Evolutionary conservation across 73 alveolate genomes (phyloP).

Genomic region (Paramecium sexaurelia): DNA sequence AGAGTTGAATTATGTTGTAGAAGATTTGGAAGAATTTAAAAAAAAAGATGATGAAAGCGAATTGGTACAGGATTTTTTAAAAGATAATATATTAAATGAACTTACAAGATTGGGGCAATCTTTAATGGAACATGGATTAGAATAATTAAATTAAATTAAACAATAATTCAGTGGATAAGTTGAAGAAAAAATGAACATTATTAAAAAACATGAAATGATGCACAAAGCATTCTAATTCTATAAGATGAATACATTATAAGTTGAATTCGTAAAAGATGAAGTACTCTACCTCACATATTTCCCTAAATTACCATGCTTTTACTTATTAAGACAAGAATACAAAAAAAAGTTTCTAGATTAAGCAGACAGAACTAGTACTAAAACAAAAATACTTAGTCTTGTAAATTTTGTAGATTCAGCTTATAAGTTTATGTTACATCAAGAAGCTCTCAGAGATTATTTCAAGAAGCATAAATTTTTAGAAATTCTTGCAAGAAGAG

Average conservation of each 20-base stretch:
- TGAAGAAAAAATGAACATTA: conserved; percentile 19
- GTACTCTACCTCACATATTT: neutral
- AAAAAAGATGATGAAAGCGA: neutral
- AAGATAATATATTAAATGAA: conserved; percentile 20
- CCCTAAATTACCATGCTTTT: conserved; percentile 22
- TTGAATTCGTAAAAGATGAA: conserved; percentile 41
- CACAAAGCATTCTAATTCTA: conserved; percentile 11
- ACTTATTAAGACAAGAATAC: neutral
- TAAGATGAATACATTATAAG: conserved; percentile 4
- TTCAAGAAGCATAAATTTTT: conserved; percentile 8
- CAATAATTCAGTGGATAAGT: conserved; percentile 1
- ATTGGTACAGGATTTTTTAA: neutral
- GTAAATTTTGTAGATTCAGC: conserved; percentile 9
- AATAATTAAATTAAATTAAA: neutral
- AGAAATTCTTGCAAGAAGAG: conserved; percentile 53
- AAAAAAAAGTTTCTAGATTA: neutral
- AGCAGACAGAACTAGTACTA: conserved; percentile 44
- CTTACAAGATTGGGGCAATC: neutral
- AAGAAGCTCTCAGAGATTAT: conserved; percentile 16
- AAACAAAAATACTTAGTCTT: neutral
- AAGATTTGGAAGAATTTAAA: conserved; percentile 16
- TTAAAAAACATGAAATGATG: neutral
- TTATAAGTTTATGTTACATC: neutral
- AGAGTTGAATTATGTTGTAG: neutral
- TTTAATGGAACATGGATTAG: conserved; percentile 45